Conservation (phyloP, 306 rosid species). For the Prunus padus region DNA sequence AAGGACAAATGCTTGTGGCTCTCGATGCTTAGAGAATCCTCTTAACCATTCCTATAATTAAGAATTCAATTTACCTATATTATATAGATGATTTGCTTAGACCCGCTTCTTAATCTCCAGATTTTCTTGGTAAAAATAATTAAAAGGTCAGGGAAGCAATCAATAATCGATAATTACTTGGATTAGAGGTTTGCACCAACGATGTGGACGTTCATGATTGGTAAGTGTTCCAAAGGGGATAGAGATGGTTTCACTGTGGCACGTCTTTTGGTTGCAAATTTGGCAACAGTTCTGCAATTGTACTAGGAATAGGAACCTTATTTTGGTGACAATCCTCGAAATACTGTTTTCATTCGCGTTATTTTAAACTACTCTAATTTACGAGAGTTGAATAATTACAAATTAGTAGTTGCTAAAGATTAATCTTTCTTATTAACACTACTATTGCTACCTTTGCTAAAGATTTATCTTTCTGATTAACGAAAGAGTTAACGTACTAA, state of each 20-base stretch:
- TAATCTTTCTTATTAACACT: too few species aligned
- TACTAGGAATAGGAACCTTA: conserved; percentile 19
- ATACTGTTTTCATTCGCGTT: background rate
- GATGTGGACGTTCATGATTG: conserved; percentile 30
- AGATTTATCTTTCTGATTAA: background rate
- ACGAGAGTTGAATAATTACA: background rate
- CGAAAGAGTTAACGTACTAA: background rate
- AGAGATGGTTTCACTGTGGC: conserved; percentile 22
- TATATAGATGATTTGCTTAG: background rate
- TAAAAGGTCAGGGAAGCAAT: background rate
- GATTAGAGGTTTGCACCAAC: conserved; percentile 10
- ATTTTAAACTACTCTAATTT: too few species aligned
- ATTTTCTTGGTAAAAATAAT: background rate
- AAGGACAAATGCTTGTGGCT: conserved; percentile 23
- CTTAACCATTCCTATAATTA: conserved; percentile 23
- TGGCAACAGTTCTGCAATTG: conserved; percentile 9
- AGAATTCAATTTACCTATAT: background rate
- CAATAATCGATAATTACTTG: background rate
- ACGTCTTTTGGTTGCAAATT: conserved; percentile 23
- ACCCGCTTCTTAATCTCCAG: conserved; percentile 4
- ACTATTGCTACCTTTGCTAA: too few species aligned
- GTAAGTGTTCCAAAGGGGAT: conserved; percentile 5
- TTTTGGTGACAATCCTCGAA: background rate
- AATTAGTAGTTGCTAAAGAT: background rate
- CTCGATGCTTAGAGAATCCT: conserved; percentile 19